Conservation (phyloP, 441 rosid genomes). For the Codiaeum variegatum region DNA sequence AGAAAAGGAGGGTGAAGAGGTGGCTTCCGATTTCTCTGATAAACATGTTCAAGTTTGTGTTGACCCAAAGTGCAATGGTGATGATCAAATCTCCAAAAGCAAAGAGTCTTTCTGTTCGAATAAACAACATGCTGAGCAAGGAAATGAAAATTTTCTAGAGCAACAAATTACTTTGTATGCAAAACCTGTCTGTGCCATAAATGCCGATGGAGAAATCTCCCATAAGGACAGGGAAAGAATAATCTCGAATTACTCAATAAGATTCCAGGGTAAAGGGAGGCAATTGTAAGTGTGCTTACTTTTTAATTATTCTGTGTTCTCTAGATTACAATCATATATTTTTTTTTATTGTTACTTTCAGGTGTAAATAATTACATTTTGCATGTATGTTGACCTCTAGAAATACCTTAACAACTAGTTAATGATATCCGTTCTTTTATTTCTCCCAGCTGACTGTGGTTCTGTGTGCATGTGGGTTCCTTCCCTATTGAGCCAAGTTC, state of each 20-base stretch:
- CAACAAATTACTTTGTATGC: conserved; percentile 16
- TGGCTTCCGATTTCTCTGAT: conserved; percentile 15
- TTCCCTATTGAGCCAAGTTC: not conserved
- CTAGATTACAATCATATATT: not conserved
- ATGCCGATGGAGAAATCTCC: conserved; percentile 25
- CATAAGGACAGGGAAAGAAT: conserved; percentile 23
- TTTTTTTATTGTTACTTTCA: conserved; percentile 7
- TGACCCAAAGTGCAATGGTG: conserved; percentile 8
- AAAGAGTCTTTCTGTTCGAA: conserved; percentile 9
- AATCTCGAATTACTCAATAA: conserved; percentile 25
- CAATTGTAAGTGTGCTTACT: conserved; percentile 31
- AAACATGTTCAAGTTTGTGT: conserved; percentile 16
- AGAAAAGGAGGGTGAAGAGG: conserved; percentile 24
- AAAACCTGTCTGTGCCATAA: conserved; percentile 19
- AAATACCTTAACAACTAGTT: not conserved
- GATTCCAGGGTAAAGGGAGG: conserved; percentile 22
- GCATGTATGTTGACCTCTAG: not conserved
- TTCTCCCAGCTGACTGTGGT: not conserved
- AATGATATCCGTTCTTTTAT: not conserved
- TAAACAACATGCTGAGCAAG: conserved; percentile 18
- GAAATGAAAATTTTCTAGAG: conserved; percentile 16
- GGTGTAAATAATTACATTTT: conserved; percentile 9
- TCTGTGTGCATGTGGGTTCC: not conserved
- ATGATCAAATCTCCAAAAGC: conserved; percentile 14
- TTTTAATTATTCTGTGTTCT: conserved; percentile 10